Conservation (phyloP, 2,329 filamentous ascomycete species). For the Xylariales sp. region DNA sequence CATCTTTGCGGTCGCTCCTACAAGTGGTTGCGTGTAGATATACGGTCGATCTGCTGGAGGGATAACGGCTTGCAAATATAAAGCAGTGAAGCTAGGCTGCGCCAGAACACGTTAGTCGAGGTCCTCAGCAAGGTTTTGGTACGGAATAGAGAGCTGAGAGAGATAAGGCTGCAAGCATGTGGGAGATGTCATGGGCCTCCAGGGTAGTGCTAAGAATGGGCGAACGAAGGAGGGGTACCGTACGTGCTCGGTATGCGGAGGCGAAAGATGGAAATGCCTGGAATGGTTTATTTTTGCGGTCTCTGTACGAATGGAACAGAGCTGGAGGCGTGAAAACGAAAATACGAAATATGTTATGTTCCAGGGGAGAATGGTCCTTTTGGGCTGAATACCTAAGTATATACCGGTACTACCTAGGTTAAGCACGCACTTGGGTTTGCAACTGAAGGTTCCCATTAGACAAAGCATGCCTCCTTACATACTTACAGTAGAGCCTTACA, state of each 20-base stretch:
- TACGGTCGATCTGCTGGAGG: neutral
- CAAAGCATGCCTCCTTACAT: too few relatives aligned
- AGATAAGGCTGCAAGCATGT: constrained; percentile 25
- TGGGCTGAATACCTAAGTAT: too few relatives aligned
- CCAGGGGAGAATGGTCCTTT: too few relatives aligned
- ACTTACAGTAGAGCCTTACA: too few relatives aligned
- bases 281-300: neutral
- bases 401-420: too few relatives aligned
- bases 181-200: constrained; percentile 6
- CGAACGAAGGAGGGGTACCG: constrained; percentile 24
- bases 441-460: too few relatives aligned
- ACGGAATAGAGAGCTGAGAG: neutral
- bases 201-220: constrained; percentile 30
- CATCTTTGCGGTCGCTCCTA: constrained; percentile 56
- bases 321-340: too few relatives aligned
- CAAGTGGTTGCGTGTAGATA: constrained; percentile 2
- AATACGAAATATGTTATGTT: too few relatives aligned
- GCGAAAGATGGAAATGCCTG: constrained; percentile 3
- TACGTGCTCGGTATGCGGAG: constrained; percentile 4
- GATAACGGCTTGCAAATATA: neutral
- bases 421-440: too few relatives aligned
- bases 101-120: neutral
- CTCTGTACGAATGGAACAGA: too few relatives aligned
- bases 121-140: neutral
- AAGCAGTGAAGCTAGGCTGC: neutral